Conservation (phyloP, 495 filamentous ascomycete genomes). For the Talaromyces proteolyticus region DNA sequence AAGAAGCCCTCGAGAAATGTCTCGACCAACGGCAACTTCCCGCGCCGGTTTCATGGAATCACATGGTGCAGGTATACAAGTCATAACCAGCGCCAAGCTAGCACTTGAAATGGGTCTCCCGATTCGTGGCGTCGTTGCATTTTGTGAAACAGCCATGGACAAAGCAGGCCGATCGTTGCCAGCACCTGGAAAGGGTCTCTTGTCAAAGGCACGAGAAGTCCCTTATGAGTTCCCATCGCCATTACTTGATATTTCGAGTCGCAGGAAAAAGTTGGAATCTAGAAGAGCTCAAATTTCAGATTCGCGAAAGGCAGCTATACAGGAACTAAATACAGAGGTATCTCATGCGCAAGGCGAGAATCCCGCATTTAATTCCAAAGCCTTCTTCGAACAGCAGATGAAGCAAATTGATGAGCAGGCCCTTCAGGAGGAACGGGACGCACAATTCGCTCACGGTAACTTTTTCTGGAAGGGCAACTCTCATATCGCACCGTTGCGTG, state of each 20-base stretch:
- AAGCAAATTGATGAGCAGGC: background rate
- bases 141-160: slow-evolving; percentile 10
- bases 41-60: slow-evolving; percentile 18
- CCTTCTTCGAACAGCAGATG: background rate
- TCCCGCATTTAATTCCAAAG: background rate
- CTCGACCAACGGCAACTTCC: slow-evolving; percentile 10
- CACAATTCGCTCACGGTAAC: slow-evolving; percentile 9
- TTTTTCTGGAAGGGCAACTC: slow-evolving; percentile 8
- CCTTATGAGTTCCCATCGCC: background rate
- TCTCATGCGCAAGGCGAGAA: background rate
- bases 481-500: slow-evolving; percentile 14
- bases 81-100: slow-evolving; percentile 12
- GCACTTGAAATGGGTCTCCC: slow-evolving; percentile 17
- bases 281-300: background rate
- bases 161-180: slow-evolving; percentile 17
- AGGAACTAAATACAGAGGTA: background rate
- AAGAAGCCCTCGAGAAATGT: slow-evolving; percentile 14
- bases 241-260: slow-evolving; percentile 9
- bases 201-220: slow-evolving; percentile 12
- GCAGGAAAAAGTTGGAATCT: background rate
- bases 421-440: background rate
- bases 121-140: slow-evolving; percentile 14
- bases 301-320: background rate
- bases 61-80: slow-evolving; percentile 14
- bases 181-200: slow-evolving; percentile 18